These are phyloP conservation scores for Cafeteria roenbergensis DNA, from an alignment of 108 stramenopile species.

Conservation along the genomic window DNA sequence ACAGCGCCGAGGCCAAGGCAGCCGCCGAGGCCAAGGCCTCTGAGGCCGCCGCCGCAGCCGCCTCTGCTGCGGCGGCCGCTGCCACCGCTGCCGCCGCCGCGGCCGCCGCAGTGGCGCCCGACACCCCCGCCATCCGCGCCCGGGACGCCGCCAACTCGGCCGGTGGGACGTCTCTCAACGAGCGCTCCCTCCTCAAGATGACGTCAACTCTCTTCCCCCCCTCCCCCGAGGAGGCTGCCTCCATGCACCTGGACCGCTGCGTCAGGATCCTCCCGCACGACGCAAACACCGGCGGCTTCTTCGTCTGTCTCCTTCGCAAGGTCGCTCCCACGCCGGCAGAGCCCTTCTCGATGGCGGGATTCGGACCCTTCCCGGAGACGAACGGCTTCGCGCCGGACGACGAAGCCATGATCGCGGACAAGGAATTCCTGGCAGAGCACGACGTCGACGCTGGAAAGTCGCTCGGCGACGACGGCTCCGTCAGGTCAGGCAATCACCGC, in stretches of 20 bases:
- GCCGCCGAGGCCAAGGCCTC: not conserved
- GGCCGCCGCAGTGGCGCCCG: too few relatives aligned
- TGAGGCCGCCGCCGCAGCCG: not conserved
- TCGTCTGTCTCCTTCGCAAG: slow-evolving; percentile 76
- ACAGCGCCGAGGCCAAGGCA: slow-evolving; percentile 1
- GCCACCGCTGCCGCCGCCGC: too few relatives aligned
- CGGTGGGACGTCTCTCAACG: not conserved
- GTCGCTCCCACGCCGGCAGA: not conserved
- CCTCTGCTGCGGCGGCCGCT: not conserved
- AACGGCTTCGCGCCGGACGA: too few relatives aligned
- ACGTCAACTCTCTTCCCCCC: slow-evolving; percentile 44
- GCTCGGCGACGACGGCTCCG: too few relatives aligned
- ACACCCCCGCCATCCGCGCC: too few relatives aligned
- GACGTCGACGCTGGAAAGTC: too few relatives aligned
- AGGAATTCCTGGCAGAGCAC: too few relatives aligned
- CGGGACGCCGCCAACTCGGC: not conserved
- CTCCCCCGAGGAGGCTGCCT: slow-evolving; percentile 57
- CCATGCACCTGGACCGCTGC: slow-evolving; percentile 65
- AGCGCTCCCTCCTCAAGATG: not conserved
- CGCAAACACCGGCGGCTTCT: slow-evolving; percentile 94
- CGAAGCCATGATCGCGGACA: too few relatives aligned
- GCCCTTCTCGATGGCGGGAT: too few relatives aligned
- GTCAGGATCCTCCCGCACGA: slow-evolving; percentile 87
- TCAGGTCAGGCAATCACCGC: too few relatives aligned
- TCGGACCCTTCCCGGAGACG: too few relatives aligned